phyloP scores from a whole-genome alignment of 495 filamentous ascomycete species.

The Neurospora sp. region DNA sequence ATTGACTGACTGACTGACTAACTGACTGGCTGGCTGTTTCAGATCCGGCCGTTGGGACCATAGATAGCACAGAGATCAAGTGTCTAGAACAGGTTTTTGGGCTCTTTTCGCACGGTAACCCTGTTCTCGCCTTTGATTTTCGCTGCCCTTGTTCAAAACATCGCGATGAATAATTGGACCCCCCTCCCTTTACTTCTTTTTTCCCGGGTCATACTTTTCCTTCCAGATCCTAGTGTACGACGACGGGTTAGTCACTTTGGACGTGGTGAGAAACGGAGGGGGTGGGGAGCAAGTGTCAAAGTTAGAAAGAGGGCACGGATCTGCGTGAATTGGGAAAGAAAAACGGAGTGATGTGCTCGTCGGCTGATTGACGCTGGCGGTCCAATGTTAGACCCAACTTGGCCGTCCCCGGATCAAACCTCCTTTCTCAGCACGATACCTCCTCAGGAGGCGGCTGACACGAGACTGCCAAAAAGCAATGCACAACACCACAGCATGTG shows the following conservation, averaged over 20 bases:
- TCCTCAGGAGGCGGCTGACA: not conserved
- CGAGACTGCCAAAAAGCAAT: not conserved
- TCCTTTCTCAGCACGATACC: not conserved
- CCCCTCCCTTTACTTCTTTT: conserved; percentile 20
- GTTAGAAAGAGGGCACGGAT: not conserved
- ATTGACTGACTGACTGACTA: not conserved
- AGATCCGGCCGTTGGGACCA: not conserved
- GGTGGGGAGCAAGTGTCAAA: not conserved
- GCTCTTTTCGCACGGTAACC: not conserved
- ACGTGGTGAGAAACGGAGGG: not conserved
- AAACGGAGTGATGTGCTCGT: not conserved
- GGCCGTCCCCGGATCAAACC: not conserved
- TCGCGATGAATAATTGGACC: not conserved
- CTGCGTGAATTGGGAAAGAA: not conserved
- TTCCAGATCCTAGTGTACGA: conserved; percentile 75
- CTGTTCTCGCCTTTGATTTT: not conserved
- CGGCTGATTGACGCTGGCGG: not conserved
- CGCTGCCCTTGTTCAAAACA: not conserved
- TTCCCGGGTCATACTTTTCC: conserved; percentile 75
- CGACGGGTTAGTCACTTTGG: not conserved
- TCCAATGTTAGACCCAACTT: not conserved
- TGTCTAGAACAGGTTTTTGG: not conserved
- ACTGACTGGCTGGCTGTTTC: not conserved
- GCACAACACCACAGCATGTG: not conserved
- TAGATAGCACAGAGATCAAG: not conserved